Conservation (phyloP, 352 stramenopile genomes). For the Blastocystis hominis region DNA sequence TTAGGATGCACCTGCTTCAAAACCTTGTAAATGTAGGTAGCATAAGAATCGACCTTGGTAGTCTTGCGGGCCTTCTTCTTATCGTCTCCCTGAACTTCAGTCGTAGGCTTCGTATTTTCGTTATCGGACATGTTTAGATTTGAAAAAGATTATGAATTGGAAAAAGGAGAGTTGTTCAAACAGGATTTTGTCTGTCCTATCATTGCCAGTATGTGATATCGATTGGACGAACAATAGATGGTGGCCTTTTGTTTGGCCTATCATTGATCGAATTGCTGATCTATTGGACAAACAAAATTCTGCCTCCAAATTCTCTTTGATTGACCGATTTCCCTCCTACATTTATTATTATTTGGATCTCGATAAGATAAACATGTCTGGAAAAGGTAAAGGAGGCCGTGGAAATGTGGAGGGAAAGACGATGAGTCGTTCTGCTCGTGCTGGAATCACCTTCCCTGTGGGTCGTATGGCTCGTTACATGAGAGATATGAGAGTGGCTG, state of each 20-base stretch:
- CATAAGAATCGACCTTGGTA: slow-evolving; percentile 75
- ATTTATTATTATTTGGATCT: not conserved
- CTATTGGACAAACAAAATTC: not conserved
- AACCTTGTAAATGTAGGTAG: slow-evolving; percentile 83
- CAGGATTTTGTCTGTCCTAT: not conserved
- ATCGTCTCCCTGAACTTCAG: slow-evolving; percentile 61
- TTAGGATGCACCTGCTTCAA: slow-evolving; percentile 87
- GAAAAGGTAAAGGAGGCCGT: not conserved
- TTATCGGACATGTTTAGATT: not conserved
- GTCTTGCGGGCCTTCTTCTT: slow-evolving; percentile 67
- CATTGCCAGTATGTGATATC: not conserved
- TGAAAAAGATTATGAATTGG: not conserved
- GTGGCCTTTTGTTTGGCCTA: not conserved
- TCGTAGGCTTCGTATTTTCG: not conserved
- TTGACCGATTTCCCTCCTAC: not conserved
- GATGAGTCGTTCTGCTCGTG: no score
- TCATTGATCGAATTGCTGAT: not conserved
- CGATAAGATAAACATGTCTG: not conserved
- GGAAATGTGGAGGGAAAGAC: not conserved
- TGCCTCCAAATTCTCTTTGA: not conserved
- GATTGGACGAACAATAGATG: not conserved
- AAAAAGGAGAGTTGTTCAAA: not conserved
- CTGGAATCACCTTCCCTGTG: no score
- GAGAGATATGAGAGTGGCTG: no score
- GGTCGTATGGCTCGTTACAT: no score